Base-by-base conservation (phyloP, 768 basidiomycete genomes). In the Amanita jacksonii region DNA sequence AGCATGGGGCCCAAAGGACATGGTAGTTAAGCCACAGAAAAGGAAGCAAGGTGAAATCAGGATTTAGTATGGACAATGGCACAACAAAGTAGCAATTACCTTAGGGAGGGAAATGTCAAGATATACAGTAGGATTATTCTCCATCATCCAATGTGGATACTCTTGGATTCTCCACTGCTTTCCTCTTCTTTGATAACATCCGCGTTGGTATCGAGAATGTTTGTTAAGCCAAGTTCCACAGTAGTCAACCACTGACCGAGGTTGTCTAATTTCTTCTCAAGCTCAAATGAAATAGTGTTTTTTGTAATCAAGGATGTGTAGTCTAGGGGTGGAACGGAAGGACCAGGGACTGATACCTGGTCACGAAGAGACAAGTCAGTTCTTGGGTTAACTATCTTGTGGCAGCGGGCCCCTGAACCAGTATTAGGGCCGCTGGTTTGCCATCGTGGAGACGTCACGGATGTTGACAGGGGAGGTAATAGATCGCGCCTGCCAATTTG, bases 231-330 rank as follows among this genome's bases (percentile, higher is more conserved):
- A 8, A 59, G 62, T 54, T 90, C 85, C 1, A 93, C 73, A 0
- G 79, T 69, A 4, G 73, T 71, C 45, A 97, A 60, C 88, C 87
- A 93, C 49, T 74, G 69, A 2, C 73, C 70, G 27, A 97, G 72
- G 54, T 85, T 79, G 35, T 82, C 81, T 8, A 94, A 76, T 3
- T 81, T 84, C 34, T 68, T 62, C 34, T 77, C 79, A 38, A 97
- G 71, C 56, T 89, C 84, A 1, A 65, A 59, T 51, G 85, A 81
- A 1, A 81, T 77, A 25, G 67, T 70, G 8, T 78, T 79, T 20
- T 66, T 64, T 4, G 70, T 71, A 15, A 74, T 67, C 48, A 81
- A 61, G 19, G 68, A 61, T 4, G 61, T 61, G 48, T 90, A 83
- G 57, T 93, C 79, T n/a, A 96, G 66, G 2, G 85, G 79, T 28